phyloP scores from a whole-genome alignment of 1,284 basidiomycete genomes.

The Boletus sp. region DNA sequence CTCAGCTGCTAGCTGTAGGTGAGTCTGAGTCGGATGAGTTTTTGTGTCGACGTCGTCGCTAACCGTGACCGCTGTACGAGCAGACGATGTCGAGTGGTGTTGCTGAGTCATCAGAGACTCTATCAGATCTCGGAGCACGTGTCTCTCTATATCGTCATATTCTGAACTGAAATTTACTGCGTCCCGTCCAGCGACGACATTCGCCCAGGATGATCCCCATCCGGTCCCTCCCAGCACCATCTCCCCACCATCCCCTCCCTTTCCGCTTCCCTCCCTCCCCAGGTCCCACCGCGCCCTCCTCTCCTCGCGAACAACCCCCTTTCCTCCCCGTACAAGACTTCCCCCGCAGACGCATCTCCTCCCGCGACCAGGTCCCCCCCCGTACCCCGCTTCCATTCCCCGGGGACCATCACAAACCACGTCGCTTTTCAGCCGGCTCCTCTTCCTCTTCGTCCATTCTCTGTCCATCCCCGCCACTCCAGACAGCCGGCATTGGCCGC shows the following conservation, averaged over 20 bases:
- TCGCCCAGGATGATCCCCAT: neutral
- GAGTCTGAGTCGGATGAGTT: slow-evolving; percentile 15
- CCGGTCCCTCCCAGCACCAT: neutral
- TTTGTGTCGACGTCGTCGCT: slow-evolving; percentile 13
- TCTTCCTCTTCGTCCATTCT: slow-evolving; percentile 37
- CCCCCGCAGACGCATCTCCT: slow-evolving; percentile 21
- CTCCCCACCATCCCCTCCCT: neutral
- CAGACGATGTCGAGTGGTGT: slow-evolving; percentile 6
- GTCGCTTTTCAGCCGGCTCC: slow-evolving; percentile 38
- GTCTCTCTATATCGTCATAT: slow-evolving; percentile 30
- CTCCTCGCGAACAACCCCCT: slow-evolving; percentile 34
- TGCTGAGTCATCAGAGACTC: slow-evolving; percentile 28
- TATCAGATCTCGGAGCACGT: slow-evolving; percentile 26
- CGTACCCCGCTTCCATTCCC: neutral
- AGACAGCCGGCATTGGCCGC: slow-evolving; percentile 56
- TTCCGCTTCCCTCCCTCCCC: slow-evolving; percentile 4
- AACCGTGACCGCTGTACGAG: slow-evolving; percentile 4
- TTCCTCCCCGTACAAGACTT: slow-evolving; percentile 17
- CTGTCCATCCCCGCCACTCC: slow-evolving; percentile 22
- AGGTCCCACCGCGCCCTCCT: slow-evolving; percentile 32
- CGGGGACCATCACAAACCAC: slow-evolving; percentile 27
- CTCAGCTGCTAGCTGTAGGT: slow-evolving; percentile 19
- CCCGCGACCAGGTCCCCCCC: neutral
- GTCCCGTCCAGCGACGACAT: neutral
- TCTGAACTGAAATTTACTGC: slow-evolving; percentile 14